Evolutionary conservation across 1,284 basidiomycete species (phyloP), one percentile per base, ranked within the genome.

Genomic region (Ceratobasidium sp.): DNA sequence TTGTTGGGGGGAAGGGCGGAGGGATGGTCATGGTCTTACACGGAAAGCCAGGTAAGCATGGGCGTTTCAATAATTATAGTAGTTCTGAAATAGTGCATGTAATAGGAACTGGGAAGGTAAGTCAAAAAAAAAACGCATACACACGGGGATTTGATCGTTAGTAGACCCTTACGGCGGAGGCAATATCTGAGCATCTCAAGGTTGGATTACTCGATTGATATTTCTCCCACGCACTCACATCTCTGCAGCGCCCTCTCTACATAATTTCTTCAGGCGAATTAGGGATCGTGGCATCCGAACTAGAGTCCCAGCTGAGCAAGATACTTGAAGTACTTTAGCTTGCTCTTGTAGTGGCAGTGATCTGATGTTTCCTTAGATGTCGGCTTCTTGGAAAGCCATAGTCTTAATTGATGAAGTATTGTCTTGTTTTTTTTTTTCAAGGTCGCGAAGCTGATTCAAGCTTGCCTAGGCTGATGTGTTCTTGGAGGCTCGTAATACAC

Each of bases 331-430:
- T 63, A 82, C 83, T 53, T 82, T 24, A 8, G n/a, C 29, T n/a
- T 36, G 24, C 31, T n/a, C 19, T 44, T 3, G 24, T 17, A 8
- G 7, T n/a, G 8, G 19, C 6, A 7, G 11, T 36, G 6, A 57
- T 5, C 31, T 31, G 31, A 60, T n/a, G 19, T 3, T 41, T 29
- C 8, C 22, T 15, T 41, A 89, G 63, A 82, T 89, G 51, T 88
- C 88, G 0, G 87, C 88, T 15, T 83, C 85, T 27, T 91, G 89
- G 89, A 89, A 89, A 75, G 89, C 89, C 0, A 88, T 90, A 60
- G 86, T 90, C 0, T 83, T 90, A 51, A 89, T 91, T 73, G 89
- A 90, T 77, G 89, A 90, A 27, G 57, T 60, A 60, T 36, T 31
- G 3, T 33, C 36, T 36, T 6, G 22, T 22, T 53, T 22, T 4